A percentile compares a stretch with the other conserved stretches of the same genome.
These are phyloP conservation scores for Scedosporium apiospermum DNA, from an alignment of 2,329 filamentous ascomycete genomes.

Conservation along the genomic window DNA sequence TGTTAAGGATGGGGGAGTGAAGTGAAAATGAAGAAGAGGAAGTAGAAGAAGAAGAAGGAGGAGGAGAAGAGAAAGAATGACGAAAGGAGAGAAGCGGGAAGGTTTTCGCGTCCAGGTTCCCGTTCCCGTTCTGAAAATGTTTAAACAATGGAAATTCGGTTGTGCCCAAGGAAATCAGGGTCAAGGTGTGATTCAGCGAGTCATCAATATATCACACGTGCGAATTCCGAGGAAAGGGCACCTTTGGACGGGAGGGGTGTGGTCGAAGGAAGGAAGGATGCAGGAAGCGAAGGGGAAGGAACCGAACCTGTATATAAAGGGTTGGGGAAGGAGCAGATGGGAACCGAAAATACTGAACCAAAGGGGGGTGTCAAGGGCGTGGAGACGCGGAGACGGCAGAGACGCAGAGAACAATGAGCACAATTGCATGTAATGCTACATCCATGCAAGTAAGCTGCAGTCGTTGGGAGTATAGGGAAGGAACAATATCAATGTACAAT, in stretches of 20 bases:
- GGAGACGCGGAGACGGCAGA: background rate
- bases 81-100: background rate
- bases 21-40: background rate
- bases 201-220: background rate
- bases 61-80: background rate
- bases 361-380: background rate
- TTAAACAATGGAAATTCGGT: too few relatives aligned
- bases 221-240: background rate
- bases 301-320: background rate
- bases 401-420: too few relatives aligned
- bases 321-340: background rate
- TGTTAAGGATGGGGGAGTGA: conserved; percentile 15
- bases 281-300: conserved; percentile 3
- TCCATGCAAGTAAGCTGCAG: background rate
- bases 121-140: background rate
- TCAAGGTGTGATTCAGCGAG: background rate
- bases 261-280: conserved; percentile 3
- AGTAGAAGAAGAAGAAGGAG: background rate
- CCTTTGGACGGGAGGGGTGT: background rate
- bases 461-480: background rate
- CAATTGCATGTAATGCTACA: too few relatives aligned
- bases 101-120: background rate
- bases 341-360: background rate
- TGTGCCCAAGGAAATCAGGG: background rate
- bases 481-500: background rate